Percentiles rank a stretch among this genome's conserved stretches.
Evolutionary conservation across 345 rosid species (phyloP).

Genomic region (Trapa bicornis): DNA sequence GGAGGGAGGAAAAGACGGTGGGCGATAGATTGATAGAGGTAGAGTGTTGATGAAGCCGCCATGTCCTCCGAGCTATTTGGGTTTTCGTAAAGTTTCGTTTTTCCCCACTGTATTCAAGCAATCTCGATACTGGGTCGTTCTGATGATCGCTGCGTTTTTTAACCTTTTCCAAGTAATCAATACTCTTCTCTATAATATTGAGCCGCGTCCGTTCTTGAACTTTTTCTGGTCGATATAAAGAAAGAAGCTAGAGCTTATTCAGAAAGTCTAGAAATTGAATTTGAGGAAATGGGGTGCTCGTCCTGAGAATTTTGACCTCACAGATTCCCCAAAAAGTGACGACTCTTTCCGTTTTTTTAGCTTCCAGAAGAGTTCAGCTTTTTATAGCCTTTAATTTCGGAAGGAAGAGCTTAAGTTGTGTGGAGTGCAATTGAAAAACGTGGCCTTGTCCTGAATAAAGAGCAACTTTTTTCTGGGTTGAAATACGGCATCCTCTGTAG

Average conservation of each 20-base stretch:
- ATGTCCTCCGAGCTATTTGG: neutral
- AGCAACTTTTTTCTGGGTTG: conserved; percentile 22
- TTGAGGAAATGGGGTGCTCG: neutral
- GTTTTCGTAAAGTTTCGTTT: neutral
- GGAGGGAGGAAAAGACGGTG: conserved; percentile 1
- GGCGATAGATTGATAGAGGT: neutral
- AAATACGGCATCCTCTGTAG: conserved; percentile 10
- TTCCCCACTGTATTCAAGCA: neutral
- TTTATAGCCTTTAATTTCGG: conserved; percentile 34
- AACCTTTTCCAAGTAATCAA: neutral
- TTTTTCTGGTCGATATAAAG: neutral
- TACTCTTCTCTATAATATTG: neutral
- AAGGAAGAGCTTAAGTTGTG: conserved; percentile 12
- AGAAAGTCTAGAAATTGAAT: neutral
- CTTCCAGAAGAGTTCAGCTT: conserved; percentile 14
- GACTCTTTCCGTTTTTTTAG: neutral
- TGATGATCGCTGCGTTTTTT: neutral
- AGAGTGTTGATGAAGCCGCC: neutral
- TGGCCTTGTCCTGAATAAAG: conserved; percentile 17
- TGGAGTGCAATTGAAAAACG: conserved; percentile 24
- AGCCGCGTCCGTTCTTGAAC: neutral
- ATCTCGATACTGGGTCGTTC: neutral
- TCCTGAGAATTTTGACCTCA: neutral
- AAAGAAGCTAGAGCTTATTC: neutral
- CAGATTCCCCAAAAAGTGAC: neutral